phyloP scores from a whole-genome alignment of 2,329 filamentous ascomycete species.

The Arthrobotrys megalospora region DNA sequence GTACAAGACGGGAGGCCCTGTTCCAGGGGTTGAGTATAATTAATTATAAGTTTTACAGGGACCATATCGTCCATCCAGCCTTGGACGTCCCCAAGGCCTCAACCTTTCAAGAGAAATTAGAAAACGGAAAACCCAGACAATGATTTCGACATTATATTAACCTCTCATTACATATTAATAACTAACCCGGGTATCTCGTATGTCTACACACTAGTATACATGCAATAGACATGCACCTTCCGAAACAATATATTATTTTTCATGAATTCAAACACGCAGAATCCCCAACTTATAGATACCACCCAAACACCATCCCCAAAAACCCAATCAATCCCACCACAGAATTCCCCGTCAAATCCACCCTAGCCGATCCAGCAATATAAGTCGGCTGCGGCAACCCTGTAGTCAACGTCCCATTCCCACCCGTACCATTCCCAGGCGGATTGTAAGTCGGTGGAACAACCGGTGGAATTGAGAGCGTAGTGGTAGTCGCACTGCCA shows the following conservation, averaged over 20 bases:
- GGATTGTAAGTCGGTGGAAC: background rate
- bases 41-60: too few relatives aligned
- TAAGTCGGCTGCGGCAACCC: background rate
- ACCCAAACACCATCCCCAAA: background rate
- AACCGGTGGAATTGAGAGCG: background rate
- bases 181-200: slow-evolving; percentile 2
- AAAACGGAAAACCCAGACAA: too few relatives aligned
- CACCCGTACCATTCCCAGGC: slow-evolving; percentile 8
- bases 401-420: background rate
- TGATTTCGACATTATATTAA: background rate
- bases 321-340: background rate
- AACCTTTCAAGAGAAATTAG: too few relatives aligned
- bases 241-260: background rate
- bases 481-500: background rate
- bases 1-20: too few relatives aligned
- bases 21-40: too few relatives aligned
- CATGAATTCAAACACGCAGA: background rate
- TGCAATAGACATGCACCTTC: background rate
- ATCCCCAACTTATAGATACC: background rate
- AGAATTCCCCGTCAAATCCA: background rate
- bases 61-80: too few relatives aligned
- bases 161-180: slow-evolving; percentile 17
- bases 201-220: background rate
- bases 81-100: too few relatives aligned
- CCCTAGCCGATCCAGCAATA: background rate